Evolutionary conservation across 2,329 filamentous ascomycete genomes (phyloP), one percentile per base, ranked within the genome.

Genomic region (Atkinsonella hypoxylon): DNA sequence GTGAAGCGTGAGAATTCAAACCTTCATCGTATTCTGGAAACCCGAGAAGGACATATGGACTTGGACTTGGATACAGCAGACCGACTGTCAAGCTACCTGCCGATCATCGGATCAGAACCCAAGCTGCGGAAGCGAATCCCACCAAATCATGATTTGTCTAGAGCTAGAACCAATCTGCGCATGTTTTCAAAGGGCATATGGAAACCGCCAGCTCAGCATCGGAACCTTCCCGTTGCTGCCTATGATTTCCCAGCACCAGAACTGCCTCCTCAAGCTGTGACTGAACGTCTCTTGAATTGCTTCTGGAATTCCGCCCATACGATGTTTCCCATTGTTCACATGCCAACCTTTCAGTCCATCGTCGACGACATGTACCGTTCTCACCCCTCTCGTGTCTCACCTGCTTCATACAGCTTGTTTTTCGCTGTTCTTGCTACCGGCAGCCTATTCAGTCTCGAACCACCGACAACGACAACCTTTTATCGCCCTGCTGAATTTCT

Each of bases 401-500:
- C 81, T 15, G 80, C 83, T 36, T 95, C 88, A 82, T 74, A 85
- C 34, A 83, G 88, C 2, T 73, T 93, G 18, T 84, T 96, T 59
- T 95, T 90, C 61, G 81, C 83, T 1, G 81, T 95, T 2, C 73
- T 97, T 52, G 89, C 90, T 0, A 83, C 89, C 50, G 93, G 90
- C 20, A 83, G 83, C 20, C 71, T 96, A 6, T 89, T 90, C 62
- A 80, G 77, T 38, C 69, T 74, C 4, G 75, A 81, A 0, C 47
- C 63, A 1, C 70, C 77, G 15, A 75, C 77, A 10, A 67, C 70
- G 5, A 74, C 78, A 50, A 73, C 81, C 38, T 70, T 74, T 20
- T 68, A 75, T 53, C 63, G 75, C 61, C 70, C 79, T 54, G 64
- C 79, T 51, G 77, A 83, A 51, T 86, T 87, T 55, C 75, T 95